Conservation (phyloP, 2,329 filamentous ascomycete species). For the Fusarium longipes region DNA sequence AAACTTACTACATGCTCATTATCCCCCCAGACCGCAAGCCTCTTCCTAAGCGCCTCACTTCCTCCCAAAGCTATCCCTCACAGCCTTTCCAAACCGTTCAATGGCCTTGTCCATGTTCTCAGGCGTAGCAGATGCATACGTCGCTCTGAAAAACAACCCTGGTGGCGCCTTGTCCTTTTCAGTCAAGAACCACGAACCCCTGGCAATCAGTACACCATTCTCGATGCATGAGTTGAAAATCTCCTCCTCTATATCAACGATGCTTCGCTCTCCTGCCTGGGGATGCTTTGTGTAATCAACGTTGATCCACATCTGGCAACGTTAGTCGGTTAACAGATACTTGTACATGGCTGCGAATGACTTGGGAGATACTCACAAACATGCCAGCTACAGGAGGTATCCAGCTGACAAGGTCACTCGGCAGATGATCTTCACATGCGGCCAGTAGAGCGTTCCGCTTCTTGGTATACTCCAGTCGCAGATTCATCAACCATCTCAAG, state of each 20-base stretch:
- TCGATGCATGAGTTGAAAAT: constrained; percentile 84
- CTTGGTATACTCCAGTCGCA: constrained; percentile 83
- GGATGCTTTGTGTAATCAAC: constrained; percentile 76
- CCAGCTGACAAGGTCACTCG: constrained; percentile 81
- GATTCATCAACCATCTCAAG: constrained; percentile 85
- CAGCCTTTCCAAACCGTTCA: constrained; percentile 77
- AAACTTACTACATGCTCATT: constrained; percentile 1
- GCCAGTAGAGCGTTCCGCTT: constrained; percentile 80
- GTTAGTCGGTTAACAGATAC: not conserved
- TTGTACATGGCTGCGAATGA: not conserved
- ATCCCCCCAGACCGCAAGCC: not conserved
- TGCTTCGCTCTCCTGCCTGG: constrained; percentile 60
- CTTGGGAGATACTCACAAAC: constrained; percentile 76
- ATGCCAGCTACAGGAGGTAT: constrained; percentile 85
- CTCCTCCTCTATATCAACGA: constrained; percentile 81
- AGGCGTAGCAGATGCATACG: constrained; percentile 83
- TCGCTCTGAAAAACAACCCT: constrained; percentile 88
- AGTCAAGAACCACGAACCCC: constrained; percentile 92
- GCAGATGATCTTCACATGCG: constrained; percentile 83
- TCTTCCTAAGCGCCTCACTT: constrained; percentile 29
- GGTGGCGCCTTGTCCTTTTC: constrained; percentile 69
- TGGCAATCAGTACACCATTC: constrained; percentile 81
- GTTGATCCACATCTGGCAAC: constrained; percentile 74
- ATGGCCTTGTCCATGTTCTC: constrained; percentile 79
- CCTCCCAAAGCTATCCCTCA: constrained; percentile 67